Conservation (phyloP, 768 basidiomycete species). For the Dioszegia aurantiaca region DNA sequence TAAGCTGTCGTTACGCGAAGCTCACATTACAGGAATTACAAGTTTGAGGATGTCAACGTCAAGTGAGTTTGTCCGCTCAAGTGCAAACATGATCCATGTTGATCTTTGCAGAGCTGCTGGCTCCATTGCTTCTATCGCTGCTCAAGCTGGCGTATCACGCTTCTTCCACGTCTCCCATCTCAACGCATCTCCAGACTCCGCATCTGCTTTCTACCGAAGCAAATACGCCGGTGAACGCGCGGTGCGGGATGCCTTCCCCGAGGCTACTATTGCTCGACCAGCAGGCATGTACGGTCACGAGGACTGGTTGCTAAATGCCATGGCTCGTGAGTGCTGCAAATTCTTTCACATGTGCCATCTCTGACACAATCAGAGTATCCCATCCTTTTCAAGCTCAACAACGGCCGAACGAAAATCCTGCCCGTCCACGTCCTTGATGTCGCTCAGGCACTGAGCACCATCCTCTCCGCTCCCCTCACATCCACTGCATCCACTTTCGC, state of each 20-base stretch:
- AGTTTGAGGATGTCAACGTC: constrained; percentile 75
- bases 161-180: constrained; percentile 93
- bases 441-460: constrained; percentile 81
- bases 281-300: constrained; percentile 86
- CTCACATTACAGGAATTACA: constrained; percentile 70
- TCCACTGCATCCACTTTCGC: constrained; percentile 61
- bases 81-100: not conserved
- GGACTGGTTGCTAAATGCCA: constrained; percentile 87
- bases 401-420: constrained; percentile 77
- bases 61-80: constrained; percentile 33
- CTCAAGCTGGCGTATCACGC: constrained; percentile 71
- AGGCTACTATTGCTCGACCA: constrained; percentile 84
- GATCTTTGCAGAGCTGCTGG: constrained; percentile 70
- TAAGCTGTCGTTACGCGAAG: not conserved
- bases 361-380: constrained; percentile 65
- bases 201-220: constrained; percentile 78
- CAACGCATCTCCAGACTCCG: constrained; percentile 75
- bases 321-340: constrained; percentile 66
- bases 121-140: constrained; percentile 78
- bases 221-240: constrained; percentile 87
- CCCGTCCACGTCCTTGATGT: constrained; percentile 95
- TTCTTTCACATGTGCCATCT: constrained; percentile 1
- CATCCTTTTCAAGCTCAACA: constrained; percentile 90
- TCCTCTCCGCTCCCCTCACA: constrained; percentile 62
- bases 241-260: constrained; percentile 76